phyloP scores from a whole-genome alignment of 352 stramenopile species.

The Phytophthora citrophthora region DNA sequence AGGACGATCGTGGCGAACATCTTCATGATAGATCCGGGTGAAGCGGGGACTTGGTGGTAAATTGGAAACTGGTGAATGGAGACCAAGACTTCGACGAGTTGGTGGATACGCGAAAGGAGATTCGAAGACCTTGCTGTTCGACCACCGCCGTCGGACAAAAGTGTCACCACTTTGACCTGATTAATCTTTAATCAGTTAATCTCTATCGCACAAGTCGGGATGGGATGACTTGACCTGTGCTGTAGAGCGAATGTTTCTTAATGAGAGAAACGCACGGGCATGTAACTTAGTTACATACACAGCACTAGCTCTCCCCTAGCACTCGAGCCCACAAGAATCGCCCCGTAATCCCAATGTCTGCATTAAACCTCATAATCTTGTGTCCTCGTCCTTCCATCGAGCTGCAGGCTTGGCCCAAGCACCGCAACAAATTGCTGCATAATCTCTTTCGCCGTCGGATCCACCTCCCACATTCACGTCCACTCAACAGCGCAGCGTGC shows the following conservation, averaged over 20 bases:
- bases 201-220: not conserved
- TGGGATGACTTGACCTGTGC: too few species aligned
- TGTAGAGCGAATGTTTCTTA: too few species aligned
- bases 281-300: too few species aligned
- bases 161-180: slow-evolving; percentile 9
- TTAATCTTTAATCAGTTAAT: slow-evolving; percentile 8
- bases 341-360: too few species aligned
- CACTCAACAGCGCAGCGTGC: slow-evolving; percentile 2
- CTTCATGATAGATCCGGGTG: slow-evolving; percentile 27
- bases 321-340: too few species aligned
- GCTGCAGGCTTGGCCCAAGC: too few species aligned
- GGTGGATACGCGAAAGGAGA: slow-evolving; percentile 7
- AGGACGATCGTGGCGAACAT: slow-evolving; percentile 15
- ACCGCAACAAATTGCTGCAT: too few species aligned
- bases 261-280: too few species aligned
- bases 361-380: too few species aligned
- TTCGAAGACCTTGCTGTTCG: slow-evolving; percentile 2
- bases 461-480: slow-evolving; percentile 2
- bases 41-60: slow-evolving; percentile 15
- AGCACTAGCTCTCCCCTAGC: too few species aligned
- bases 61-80: slow-evolving; percentile 27
- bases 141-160: slow-evolving; percentile 22
- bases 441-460: slow-evolving; percentile 2
- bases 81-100: slow-evolving; percentile 1
- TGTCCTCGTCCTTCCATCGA: too few species aligned